Base-by-base conservation (phyloP, 352 stramenopile species). In the Pseudoperonospora humuli region DNA sequence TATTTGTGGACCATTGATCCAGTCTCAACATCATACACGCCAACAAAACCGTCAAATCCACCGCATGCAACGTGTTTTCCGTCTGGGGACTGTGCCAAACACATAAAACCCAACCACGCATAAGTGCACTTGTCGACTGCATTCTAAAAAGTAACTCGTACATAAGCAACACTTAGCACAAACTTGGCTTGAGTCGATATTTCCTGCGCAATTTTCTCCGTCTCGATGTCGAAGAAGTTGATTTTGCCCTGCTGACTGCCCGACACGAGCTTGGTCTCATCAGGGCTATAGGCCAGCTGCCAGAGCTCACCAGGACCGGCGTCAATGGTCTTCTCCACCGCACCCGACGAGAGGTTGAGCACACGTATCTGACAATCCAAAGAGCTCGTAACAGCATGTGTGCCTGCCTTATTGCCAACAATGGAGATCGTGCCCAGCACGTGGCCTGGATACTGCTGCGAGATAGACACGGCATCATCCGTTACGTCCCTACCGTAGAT, bases 231-330 rank as follows among this genome's bases (percentile, higher is more conserved):
- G 29, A 91, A 85, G 37, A 93, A 57, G 54, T 92, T 95, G 57
- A 95, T 81, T 54, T 92, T 93, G 31, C 81, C 77, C 52, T 89
- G 75, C 48, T 92, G 76, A 42, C 76, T 88, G 17, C 83, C 81
- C 4, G 83, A 84, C 38, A 73, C 78, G 31, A 92, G 48, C 33
- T 86, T 78, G 40, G 74, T 83, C 50, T 94, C 83, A 39, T 92
- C 76, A 0, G 75, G 78, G 38, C 70, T 88, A 52, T 92, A 92
- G 35, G 69, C 75, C 40, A 95, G 64, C 29, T 93, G 79, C 84
- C 84, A 96, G 31, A 90, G 73, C 54, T 96, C 86, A 9, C 87
- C 84, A 10, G 80, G 70, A 4, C 83, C 83, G 0, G 79, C 77
- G 46, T 95, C 81, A 32, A 95, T 89, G 6, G 67, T 85, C 50